Conservation (phyloP, 2,329 filamentous ascomycete genomes). For the Microsporum canis region DNA sequence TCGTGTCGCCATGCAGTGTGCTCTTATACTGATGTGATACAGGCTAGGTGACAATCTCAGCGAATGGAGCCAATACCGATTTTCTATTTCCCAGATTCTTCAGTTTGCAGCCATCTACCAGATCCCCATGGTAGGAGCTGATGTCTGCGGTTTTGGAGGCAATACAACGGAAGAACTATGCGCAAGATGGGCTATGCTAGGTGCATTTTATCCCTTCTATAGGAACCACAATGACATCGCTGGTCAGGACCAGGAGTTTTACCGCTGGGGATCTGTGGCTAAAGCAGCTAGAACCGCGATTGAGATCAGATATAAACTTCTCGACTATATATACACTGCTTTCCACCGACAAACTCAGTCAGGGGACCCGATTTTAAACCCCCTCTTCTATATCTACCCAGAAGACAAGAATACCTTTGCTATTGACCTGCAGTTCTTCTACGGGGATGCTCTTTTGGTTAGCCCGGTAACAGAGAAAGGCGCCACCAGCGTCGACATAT, state of each 20-base stretch:
- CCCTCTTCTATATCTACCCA: conserved; percentile 62
- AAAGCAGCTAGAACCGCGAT: conserved; percentile 57
- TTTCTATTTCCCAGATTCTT: conserved; percentile 49
- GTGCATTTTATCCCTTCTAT: conserved; percentile 65
- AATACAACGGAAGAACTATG: conserved; percentile 59
- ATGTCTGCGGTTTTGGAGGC: conserved; percentile 65
- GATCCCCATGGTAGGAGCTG: conserved; percentile 56
- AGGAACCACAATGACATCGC: conserved; percentile 56
- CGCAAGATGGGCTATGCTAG: conserved; percentile 62
- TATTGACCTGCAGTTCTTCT: conserved; percentile 49
- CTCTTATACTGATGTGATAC: neutral
- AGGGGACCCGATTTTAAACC: conserved; percentile 56
- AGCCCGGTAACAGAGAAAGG: conserved; percentile 45
- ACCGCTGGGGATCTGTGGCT: conserved; percentile 54
- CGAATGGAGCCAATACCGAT: conserved; percentile 48
- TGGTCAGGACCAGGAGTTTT: conserved; percentile 57
- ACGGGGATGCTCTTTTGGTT: conserved; percentile 45
- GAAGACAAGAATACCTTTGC: conserved; percentile 42
- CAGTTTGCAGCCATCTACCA: conserved; percentile 56
- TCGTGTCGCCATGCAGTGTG: neutral
- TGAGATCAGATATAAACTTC: conserved; percentile 59
- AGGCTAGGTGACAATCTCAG: conserved; percentile 51
- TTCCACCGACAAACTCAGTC: conserved; percentile 49
- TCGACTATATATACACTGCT: conserved; percentile 70
- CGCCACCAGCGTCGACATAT: conserved; percentile 42